These are phyloP conservation scores for Byssothecium circinans DNA, from an alignment of 2,329 filamentous ascomycete species.

Conservation along the genomic window DNA sequence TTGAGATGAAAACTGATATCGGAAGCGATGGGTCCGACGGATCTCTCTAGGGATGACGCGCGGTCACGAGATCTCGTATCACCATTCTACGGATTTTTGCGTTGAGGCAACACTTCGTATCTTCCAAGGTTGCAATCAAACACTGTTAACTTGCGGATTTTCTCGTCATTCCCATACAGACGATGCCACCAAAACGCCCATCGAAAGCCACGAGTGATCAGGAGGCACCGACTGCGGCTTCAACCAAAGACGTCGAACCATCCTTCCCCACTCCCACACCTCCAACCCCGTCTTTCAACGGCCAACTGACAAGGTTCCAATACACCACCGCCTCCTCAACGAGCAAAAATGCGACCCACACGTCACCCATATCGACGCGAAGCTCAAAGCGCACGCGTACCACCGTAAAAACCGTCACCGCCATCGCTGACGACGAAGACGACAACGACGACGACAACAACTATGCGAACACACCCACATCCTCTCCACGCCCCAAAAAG, in stretches of 20 bases:
- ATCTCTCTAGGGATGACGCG: too few relatives aligned
- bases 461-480: not conserved
- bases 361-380: conserved; percentile 1
- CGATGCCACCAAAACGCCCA: too few relatives aligned
- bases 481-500: conserved; percentile 28
- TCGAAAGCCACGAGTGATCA: not conserved
- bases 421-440: not conserved
- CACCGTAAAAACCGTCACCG: conserved; percentile 6
- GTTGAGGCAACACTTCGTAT: too few relatives aligned
- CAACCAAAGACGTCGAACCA: not conserved
- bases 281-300: conserved; percentile 32
- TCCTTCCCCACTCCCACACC: conserved; percentile 3
- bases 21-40: too few relatives aligned
- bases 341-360: not conserved
- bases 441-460: not conserved
- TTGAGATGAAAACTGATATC: too few relatives aligned
- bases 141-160: too few relatives aligned
- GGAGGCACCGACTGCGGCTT: not conserved
- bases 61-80: too few relatives aligned
- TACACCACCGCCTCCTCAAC: conserved; percentile 15
- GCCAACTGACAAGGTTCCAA: conserved; percentile 31
- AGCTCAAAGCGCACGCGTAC: conserved; percentile 26
- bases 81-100: too few relatives aligned
- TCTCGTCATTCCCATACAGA: too few relatives aligned
- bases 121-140: too few relatives aligned